Base-by-base conservation (phyloP, 371 early-diverging fungal species). In the Lichtheimia ornata region DNA sequence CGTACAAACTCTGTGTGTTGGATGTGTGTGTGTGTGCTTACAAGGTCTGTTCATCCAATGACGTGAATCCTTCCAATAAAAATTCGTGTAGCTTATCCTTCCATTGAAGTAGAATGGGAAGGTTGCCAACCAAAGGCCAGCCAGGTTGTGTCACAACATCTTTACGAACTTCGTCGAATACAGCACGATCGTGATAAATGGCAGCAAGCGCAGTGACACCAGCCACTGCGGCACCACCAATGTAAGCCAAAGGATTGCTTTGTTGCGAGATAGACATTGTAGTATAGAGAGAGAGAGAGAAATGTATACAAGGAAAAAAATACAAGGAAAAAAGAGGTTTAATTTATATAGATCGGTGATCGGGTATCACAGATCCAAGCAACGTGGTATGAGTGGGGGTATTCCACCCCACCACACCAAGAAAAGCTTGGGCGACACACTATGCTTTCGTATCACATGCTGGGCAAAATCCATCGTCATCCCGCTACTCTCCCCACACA, bases 171-270 rank as follows among this genome's bases (percentile, higher is more conserved):
- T 67, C 67, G 25, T 64, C 61, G 56, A 73, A 73, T 14, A 73
- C 50, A 7, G 67, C 67, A 25, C 73, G 65, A 44, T 74, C 69
- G 17, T 62, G 62, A 49, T 67, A 67, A n/a, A 66, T 63, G 4
- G 59, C 49, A 12, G 73, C 61, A 1, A 79, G 52, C 15, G 62
- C 28, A n/a, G 61, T 43, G 5, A 75, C 14, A 2, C 65, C 67
- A 22, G 72, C 71, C 13, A 61, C 28, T 14, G 73, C 69, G 11
- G 69, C 65, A 59, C 72, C 68, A 40, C 72, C 71, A 3, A 70
- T 42, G 54, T 64, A 69, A 22, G 35, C 30, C 18, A 58, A 40
- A 54, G 65, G 41, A n/a, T 61, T 69, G 73, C 70, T 30, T 72
- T 66, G 2, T 68, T 27, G 28, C 66, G 17, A 7, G 47, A 22